Evolutionary conservation across 441 rosid species (phyloP).

Genomic region (Kokia cookei): DNA sequence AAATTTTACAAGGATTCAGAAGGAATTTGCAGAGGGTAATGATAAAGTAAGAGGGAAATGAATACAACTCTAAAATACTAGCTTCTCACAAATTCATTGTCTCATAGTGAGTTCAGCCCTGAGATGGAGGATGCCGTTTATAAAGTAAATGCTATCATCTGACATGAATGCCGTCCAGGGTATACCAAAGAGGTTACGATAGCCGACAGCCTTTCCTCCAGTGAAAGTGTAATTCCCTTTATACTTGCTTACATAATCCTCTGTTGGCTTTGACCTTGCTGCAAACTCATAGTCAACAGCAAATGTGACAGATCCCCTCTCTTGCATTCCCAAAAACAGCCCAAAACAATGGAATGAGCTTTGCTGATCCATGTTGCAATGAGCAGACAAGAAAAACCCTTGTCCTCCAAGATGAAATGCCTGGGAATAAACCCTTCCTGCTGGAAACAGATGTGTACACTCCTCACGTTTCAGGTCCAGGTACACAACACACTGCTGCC

Average conservation of each 20-base stretch:
- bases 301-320: conserved; percentile 63
- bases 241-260: conserved; percentile 51
- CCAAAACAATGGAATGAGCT: conserved; percentile 70
- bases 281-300: conserved; percentile 72
- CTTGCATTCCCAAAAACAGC: conserved; percentile 75
- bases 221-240: conserved; percentile 73
- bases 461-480: conserved; percentile 69
- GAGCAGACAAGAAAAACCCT: conserved; percentile 69
- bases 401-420: conserved; percentile 75
- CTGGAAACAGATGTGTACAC: conserved; percentile 46
- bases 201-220: conserved; percentile 74
- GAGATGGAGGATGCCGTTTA: conserved; percentile 64
- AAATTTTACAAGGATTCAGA: not conserved
- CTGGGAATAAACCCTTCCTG: conserved; percentile 71
- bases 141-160: conserved; percentile 49
- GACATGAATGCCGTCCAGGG: conserved; percentile 56
- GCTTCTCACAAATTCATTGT: conserved; percentile 21
- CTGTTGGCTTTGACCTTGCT: conserved; percentile 48
- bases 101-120: conserved; percentile 74
- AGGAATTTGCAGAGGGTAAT: not conserved
- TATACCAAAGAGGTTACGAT: conserved; percentile 52
- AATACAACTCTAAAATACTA: not conserved
- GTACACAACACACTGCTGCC: conserved; percentile 65
- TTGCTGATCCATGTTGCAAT: conserved; percentile 79
- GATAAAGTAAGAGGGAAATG: not conserved